A percentile compares a stretch with the other conserved stretches of the same genome.
These are phyloP conservation scores for Myxozyma udenii DNA, from an alignment of 805 yeast genomes.

Conservation along the genomic window DNA sequence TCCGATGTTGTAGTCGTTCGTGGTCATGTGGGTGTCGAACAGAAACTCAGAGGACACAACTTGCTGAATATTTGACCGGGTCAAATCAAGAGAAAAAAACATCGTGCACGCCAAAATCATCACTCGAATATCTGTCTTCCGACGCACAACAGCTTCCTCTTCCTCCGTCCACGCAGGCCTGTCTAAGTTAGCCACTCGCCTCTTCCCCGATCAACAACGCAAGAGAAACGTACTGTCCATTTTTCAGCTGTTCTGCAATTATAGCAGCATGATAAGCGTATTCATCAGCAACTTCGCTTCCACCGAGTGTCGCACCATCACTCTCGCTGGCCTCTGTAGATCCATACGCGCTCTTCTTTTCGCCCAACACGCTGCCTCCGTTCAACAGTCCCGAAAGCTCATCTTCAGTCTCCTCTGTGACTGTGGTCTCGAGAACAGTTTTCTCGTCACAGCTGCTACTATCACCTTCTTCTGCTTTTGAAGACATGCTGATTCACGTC, in stretches of 20 bases:
- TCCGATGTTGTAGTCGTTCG: slow-evolving; percentile 57
- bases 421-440: background rate
- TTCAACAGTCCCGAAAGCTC: slow-evolving; percentile 1
- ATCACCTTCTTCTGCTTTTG: no score
- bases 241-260: slow-evolving; percentile 13
- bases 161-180: slow-evolving; percentile 46
- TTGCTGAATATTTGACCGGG: slow-evolving; percentile 53
- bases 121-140: slow-evolving; percentile 55
- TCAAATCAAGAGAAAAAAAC: slow-evolving; percentile 57
- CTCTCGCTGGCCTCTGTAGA: background rate
- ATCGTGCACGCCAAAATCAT: slow-evolving; percentile 54
- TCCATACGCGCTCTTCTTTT: slow-evolving; percentile 2
- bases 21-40: slow-evolving; percentile 49
- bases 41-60: slow-evolving; percentile 55
- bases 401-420: background rate
- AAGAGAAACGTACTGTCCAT: slow-evolving; percentile 17
- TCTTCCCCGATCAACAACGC: background rate
- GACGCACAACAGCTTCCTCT: slow-evolving; percentile 49
- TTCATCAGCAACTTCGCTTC: slow-evolving; percentile 11
- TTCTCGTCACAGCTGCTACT: slow-evolving; percentile 12
- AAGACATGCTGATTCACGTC: no score
- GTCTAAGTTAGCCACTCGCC: background rate
- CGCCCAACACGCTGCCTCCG: background rate
- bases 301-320: background rate
- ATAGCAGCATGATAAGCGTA: slow-evolving; percentile 19